Percentiles rank a stretch among this genome's conserved stretches.
Conservation (phyloP, 2,329 filamentous ascomycete species). For the Alternaria gaisen region DNA sequence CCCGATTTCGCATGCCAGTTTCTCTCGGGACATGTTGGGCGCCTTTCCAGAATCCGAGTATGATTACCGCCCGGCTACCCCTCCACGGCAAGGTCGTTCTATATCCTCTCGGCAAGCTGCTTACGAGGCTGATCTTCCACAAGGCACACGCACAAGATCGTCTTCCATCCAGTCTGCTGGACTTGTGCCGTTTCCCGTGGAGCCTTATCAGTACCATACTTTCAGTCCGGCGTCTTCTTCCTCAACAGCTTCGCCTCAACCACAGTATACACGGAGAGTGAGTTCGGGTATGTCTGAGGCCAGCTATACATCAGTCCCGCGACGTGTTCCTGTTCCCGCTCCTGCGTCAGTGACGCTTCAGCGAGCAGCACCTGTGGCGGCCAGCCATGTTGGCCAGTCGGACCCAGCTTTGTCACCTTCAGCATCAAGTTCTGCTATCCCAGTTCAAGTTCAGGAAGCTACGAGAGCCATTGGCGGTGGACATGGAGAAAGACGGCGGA, state of each 20-base stretch:
- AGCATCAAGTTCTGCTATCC: constrained; percentile 14
- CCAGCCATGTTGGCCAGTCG: constrained; percentile 29
- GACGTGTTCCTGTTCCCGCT: constrained; percentile 48
- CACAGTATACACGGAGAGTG: constrained; percentile 41
- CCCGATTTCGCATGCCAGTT: constrained; percentile 44
- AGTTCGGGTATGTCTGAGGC: constrained; percentile 33
- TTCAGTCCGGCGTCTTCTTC: constrained; percentile 39
- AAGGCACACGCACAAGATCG: constrained; percentile 27
- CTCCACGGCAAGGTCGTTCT: constrained; percentile 27
- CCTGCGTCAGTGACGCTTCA: constrained; percentile 15
- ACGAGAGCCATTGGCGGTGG: constrained; percentile 28
- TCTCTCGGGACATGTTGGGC: constrained; percentile 50
- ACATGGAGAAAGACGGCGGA: constrained; percentile 38
- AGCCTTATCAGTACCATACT: constrained; percentile 46
- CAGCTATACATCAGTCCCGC: constrained; percentile 42
- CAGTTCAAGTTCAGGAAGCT: constrained; percentile 20
- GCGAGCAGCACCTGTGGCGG: constrained; percentile 22
- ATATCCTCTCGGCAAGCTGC: constrained; percentile 30
- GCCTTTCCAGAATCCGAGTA: constrained; percentile 50
- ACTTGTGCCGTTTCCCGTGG: constrained; percentile 42
- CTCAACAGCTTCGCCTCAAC: constrained; percentile 35
- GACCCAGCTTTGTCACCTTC: constrained; percentile 32
- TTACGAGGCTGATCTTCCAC: constrained; percentile 23
- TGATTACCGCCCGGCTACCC: constrained; percentile 31
- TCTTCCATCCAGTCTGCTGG: constrained; percentile 35